Evolutionary conservation across 2,329 filamentous ascomycete genomes (phyloP), one percentile per base, ranked within the genome.

Genomic region (Stenocarpella maydis): DNA sequence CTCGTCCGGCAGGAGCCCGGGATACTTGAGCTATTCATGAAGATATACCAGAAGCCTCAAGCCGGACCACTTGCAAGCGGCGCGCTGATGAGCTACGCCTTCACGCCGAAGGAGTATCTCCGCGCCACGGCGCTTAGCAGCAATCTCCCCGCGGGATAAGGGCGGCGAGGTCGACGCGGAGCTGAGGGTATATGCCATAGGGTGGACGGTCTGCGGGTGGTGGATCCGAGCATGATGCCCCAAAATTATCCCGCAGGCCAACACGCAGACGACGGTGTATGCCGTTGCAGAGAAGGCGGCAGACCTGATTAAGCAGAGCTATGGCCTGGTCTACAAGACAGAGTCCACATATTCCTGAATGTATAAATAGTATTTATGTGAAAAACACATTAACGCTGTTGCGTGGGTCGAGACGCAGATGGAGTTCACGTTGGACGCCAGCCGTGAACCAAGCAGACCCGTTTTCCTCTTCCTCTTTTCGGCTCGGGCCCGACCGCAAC

Each of bases 1-100:
- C 72, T 81, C 7, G 17, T 66, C 2, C 50, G 68, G 4, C 77
- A 75, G 39, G 76, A 81, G 3, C 75, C 78, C 0, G 73, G 71
- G 6, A 73, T 74, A 1, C 71, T 80, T 31, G 52, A 54, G 19
- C 4, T 37, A 2, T 54, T 37, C 28, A 54, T 21, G 52, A 4
- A 37, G 52, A 21, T 54, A 28, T 54, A 54, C 28, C 52, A 54
- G n/a, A n/a, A n/a, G n/a, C n/a, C n/a, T n/a, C n/a, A 54, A 1
- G 31, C 52, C 5, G 52, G 52, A 14, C 52, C 52, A 10, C 52
- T 54, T 0, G 52, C 52, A 2, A 37, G 52, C n/a, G 31, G 6
- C 31, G 31, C 52, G 1, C n/a, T 54, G 19, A 54, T 34, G 52
- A 54, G 52, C 52, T 54, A 54, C 14, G 52, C 52, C 19, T 54